A percentile compares a stretch with the other conserved stretches of the same genome.
phyloP scores from a whole-genome alignment of 257 asterid genomes.

The Penstemon davidsonii region DNA sequence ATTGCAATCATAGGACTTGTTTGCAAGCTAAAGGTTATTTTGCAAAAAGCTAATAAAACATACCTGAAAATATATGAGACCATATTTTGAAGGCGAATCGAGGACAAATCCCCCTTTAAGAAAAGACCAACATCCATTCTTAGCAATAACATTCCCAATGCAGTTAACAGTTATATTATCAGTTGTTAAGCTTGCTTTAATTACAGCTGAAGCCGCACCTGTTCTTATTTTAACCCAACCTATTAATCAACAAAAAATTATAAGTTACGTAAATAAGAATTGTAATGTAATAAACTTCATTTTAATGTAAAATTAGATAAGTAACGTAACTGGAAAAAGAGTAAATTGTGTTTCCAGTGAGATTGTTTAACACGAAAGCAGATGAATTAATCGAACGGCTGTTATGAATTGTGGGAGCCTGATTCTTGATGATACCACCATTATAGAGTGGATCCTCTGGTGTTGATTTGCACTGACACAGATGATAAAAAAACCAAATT shows the following conservation, averaged over 20 bases:
- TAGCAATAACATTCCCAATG: constrained; percentile 51
- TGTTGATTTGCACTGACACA: constrained; percentile 47
- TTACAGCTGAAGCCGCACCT: constrained; percentile 37
- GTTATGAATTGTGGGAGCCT: background rate
- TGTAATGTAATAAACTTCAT: no score
- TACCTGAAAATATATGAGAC: constrained; percentile 45
- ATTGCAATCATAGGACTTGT: no score
- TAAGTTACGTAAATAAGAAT: background rate
- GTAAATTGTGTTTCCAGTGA: constrained; percentile 44
- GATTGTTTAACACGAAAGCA: constrained; percentile 28
- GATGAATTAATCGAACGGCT: constrained; percentile 1
- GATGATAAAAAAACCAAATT: constrained; percentile 8
- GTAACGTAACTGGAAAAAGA: constrained; percentile 57
- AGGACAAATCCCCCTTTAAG: constrained; percentile 63
- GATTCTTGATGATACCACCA: constrained; percentile 54
- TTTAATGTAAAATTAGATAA: no score
- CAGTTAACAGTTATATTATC: constrained; percentile 39
- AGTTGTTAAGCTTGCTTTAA: constrained; percentile 39
- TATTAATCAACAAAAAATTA: constrained; percentile 10
- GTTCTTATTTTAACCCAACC: constrained; percentile 57
- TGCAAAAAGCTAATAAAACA: background rate
- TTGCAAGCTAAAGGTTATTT: no score
- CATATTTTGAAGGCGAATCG: constrained; percentile 35
- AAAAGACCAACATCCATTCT: constrained; percentile 62
- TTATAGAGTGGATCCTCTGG: constrained; percentile 60